A percentile compares a stretch with the other conserved stretches of the same genome.
phyloP scores from a whole-genome alignment of 495 filamentous ascomycete genomes.

The Astrothelium subdiscretum region DNA sequence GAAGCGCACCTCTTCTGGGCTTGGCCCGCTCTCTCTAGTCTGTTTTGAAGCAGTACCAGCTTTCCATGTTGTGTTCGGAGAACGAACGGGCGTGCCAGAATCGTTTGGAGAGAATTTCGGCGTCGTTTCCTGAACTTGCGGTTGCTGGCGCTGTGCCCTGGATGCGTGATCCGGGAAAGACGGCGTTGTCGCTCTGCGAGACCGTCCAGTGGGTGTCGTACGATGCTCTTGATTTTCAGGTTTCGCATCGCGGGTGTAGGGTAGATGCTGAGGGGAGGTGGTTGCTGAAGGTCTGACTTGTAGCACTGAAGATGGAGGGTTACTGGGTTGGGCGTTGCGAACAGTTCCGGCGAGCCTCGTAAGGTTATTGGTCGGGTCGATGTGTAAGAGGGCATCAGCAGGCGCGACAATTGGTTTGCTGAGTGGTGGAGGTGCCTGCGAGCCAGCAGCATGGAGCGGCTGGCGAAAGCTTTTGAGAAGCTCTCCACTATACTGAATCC shows the following conservation, averaged over 20 bases:
- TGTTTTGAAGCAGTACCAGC: background rate
- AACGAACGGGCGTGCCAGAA: background rate
- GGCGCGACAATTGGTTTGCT: background rate
- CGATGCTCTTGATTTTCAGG: background rate
- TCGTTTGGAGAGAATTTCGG: background rate
- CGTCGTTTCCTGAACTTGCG: background rate
- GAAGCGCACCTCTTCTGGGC: background rate
- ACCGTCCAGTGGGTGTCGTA: background rate
- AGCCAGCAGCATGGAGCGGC: no score
- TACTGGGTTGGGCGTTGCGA: no score
- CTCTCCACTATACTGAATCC: background rate
- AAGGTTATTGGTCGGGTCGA: background rate
- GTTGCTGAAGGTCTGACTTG: background rate
- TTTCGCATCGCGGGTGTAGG: background rate
- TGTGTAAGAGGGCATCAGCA: background rate
- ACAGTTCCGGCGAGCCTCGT: background rate
- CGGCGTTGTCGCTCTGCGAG: background rate
- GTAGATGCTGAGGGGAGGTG: background rate
- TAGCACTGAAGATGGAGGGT: no score
- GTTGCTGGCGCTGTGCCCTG: background rate
- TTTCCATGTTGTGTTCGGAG: background rate
- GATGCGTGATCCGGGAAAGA: background rate
- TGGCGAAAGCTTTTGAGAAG: background rate
- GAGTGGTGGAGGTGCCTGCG: background rate
- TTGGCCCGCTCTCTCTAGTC: background rate